These are phyloP conservation scores for Hypoxylon sp. DNA, from an alignment of 2,329 filamentous ascomycete genomes.

Conservation along the genomic window DNA sequence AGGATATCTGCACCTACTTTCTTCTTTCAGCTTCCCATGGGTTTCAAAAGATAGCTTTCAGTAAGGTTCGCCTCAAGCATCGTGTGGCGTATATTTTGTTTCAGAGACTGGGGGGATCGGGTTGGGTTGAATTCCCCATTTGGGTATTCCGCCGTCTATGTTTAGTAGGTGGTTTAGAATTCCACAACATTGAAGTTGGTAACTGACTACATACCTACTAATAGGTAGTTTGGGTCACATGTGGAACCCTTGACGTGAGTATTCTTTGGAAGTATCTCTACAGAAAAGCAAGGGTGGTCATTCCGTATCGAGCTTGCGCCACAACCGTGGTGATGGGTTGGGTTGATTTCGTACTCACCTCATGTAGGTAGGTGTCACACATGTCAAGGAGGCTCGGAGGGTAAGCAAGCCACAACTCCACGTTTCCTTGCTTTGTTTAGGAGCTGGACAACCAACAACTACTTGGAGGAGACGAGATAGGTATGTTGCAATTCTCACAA, in stretches of 20 bases:
- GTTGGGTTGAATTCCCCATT: slow-evolving; percentile 6
- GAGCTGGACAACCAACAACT: slow-evolving; percentile 16
- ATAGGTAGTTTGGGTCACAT: not conserved
- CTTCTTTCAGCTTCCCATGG: slow-evolving; percentile 44
- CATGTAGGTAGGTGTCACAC: not conserved
- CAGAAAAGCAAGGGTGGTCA: slow-evolving; percentile 27
- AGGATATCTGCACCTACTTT: slow-evolving; percentile 17
- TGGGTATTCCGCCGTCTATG: slow-evolving; percentile 5
- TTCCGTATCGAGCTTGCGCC: slow-evolving; percentile 38
- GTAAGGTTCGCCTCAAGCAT: slow-evolving; percentile 12
- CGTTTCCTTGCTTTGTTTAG: slow-evolving; percentile 24
- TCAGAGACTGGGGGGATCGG: slow-evolving; percentile 5
- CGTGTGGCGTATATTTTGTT: slow-evolving; percentile 11
- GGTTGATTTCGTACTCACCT: slow-evolving; percentile 21
- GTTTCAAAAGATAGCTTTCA: slow-evolving; percentile 23
- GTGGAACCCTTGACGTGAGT: slow-evolving; percentile 9
- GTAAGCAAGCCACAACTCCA: slow-evolving; percentile 30
- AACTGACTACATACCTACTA: not conserved
- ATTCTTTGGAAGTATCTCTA: slow-evolving; percentile 20
- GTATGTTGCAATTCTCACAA: slow-evolving; percentile 14
- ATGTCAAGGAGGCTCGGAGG: slow-evolving; percentile 12
- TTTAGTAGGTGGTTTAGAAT: not conserved
- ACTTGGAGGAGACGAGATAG: slow-evolving; percentile 16
- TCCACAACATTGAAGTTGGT: slow-evolving; percentile 19
- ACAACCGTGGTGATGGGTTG: slow-evolving; percentile 27